Evolutionary conservation across 1,284 basidiomycete genomes (phyloP), one percentile per base, ranked within the genome.

Genomic region (Cryptococcus sp.): DNA sequence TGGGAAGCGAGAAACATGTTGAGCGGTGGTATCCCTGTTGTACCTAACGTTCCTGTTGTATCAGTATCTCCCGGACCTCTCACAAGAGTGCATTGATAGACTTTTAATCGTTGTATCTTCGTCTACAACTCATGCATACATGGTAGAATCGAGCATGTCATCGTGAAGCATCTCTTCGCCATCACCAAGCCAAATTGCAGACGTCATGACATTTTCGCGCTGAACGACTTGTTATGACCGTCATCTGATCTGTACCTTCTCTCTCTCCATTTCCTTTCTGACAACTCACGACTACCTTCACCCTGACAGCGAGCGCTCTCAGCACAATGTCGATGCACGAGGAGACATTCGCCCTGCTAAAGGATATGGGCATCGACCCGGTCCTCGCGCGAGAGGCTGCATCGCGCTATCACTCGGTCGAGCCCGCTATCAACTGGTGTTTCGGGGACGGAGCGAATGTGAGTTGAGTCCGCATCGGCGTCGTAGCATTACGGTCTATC

Each of bases 401-500:
- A 5, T 49, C 52, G 48, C 62, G 73, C 11, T 77, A 63, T 57
- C 46, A 56, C 19, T 64, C 51, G 5, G 60, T 67, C 16, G 72
- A 72, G 16, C 66, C 73, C 13, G 75, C 75, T 23, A 66, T 70
- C 56, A 71, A 77, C 55, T 77, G 75, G 75, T 73, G 72, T 52
- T 77, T 73, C 55, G 70, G 73, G n/a, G 70, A 69, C 19, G 75
- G 73, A 10, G 55, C 57, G 30, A 64, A 64, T 47, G 74, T 75
- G 47, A 62, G 72, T 39, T 7, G 48, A 41, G 16, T 47, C 22
- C 5, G 22, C 38, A 15, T 51, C 47, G 45, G 40, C 20, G n/a
- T 48, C 16, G 11, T 19, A 3, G 30, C 19, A n/a, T 35, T 5
- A 23, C 16, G 23, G 45, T 11, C 6, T 16, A 41, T 40, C 22